Conservation (phyloP, 805 yeast species). For the Schwanniomyces vanrijiae region DNA sequence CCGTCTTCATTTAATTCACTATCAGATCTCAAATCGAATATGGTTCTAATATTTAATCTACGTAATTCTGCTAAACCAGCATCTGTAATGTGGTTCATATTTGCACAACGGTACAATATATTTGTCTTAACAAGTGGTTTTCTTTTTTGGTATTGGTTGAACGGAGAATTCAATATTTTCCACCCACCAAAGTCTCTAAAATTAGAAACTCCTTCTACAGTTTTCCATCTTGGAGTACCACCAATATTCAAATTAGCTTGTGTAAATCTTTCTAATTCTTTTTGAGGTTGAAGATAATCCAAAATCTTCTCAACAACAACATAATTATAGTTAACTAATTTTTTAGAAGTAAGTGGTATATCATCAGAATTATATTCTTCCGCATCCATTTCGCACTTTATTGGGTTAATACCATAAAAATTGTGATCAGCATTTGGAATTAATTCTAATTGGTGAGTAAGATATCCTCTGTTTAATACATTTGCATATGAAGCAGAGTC, state of each 20-base stretch:
- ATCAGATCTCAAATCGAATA: conserved; percentile 69
- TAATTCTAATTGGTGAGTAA: conserved; percentile 50
- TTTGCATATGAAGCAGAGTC: conserved; percentile 65
- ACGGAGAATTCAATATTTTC: conserved; percentile 37
- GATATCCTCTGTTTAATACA: conserved; percentile 51
- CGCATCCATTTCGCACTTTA: conserved; percentile 31
- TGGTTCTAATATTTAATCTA: conserved; percentile 47
- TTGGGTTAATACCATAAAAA: conserved; percentile 54
- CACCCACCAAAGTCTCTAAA: conserved; percentile 85
- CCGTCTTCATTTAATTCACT: conserved; percentile 54
- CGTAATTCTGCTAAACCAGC: conserved; percentile 45
- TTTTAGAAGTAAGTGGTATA: conserved; percentile 45
- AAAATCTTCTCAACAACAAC: conserved; percentile 50
- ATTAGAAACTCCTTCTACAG: conserved; percentile 66
- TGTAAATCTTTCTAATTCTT: conserved; percentile 56
- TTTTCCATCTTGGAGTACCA: conserved; percentile 55
- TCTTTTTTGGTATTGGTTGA: conserved; percentile 6
- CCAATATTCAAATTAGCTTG: conserved; percentile 34
- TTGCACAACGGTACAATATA: conserved; percentile 63
- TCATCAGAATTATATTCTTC: conserved; percentile 34
- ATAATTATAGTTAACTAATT: conserved; percentile 56
- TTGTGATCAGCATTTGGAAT: conserved; percentile 80
- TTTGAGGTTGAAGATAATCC: conserved; percentile 47
- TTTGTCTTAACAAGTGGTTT: conserved; percentile 50
- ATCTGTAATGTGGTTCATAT: conserved; percentile 50